Evolutionary conservation across 2,329 filamentous ascomycete species (phyloP).

Genomic region (Clonostachys sp.): DNA sequence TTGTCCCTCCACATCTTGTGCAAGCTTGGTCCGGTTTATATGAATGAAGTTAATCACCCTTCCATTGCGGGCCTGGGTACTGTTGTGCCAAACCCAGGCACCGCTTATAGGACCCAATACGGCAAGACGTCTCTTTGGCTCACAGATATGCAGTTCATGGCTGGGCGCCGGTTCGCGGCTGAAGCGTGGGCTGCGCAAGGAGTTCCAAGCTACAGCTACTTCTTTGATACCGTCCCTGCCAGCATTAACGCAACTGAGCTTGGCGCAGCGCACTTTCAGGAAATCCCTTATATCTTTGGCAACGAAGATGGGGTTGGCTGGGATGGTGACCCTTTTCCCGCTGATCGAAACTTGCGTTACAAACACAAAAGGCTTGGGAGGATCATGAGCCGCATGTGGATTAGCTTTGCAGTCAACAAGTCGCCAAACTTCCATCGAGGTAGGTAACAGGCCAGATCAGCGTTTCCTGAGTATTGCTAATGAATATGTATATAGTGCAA

Average conservation of each 20-base stretch:
- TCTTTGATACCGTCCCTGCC: slow-evolving; percentile 40
- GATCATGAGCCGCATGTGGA: slow-evolving; percentile 43
- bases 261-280: slow-evolving; percentile 12
- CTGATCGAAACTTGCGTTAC: slow-evolving; percentile 33
- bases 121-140: slow-evolving; percentile 5
- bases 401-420: slow-evolving; percentile 39
- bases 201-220: slow-evolving; percentile 48
- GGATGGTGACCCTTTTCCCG: slow-evolving; percentile 11
- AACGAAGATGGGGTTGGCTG: slow-evolving; percentile 40
- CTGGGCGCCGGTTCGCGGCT: slow-evolving; percentile 32
- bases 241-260: slow-evolving; percentile 38
- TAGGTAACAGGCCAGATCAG: too few relatives aligned
- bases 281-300: slow-evolving; percentile 35
- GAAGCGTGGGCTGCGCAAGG: slow-evolving; percentile 41
- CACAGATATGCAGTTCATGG: background rate
- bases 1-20: too few relatives aligned
- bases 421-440: slow-evolving; percentile 10
- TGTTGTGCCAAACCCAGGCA: slow-evolving; percentile 43
- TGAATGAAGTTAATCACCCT: background rate
- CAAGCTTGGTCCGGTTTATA: too few relatives aligned
- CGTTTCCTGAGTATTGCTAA: too few relatives aligned
- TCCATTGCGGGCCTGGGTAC: background rate
- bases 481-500: too few relatives aligned
- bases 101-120: slow-evolving; percentile 9
- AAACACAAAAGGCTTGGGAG: slow-evolving; percentile 25